These are phyloP conservation scores for Arabidopsis suecica DNA, from an alignment of 345 rosid species.

Conservation along the genomic window DNA sequence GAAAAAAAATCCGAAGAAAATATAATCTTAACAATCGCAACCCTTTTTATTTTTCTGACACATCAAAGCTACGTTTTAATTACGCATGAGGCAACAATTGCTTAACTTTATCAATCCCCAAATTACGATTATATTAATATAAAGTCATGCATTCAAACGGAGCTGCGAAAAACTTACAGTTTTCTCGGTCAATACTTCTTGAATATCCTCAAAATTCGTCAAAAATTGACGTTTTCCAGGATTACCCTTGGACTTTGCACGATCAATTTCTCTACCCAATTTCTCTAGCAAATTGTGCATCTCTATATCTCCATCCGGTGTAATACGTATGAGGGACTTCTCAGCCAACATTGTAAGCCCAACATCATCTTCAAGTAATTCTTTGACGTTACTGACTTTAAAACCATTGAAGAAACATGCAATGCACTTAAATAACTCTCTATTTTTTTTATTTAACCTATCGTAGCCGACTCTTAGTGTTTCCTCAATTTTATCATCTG, in stretches of 20 bases:
- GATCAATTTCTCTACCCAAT: slow-evolving; percentile 35
- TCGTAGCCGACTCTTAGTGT: slow-evolving; percentile 37
- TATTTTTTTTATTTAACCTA: background rate
- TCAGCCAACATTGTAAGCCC: slow-evolving; percentile 9
- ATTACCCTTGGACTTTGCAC: background rate
- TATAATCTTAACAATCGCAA: background rate
- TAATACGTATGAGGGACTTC: slow-evolving; percentile 35
- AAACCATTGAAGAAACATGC: slow-evolving; percentile 38
- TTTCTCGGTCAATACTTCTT: background rate
- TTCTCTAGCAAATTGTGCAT: slow-evolving; percentile 45
- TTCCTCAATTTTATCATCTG: background rate
- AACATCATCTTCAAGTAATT: background rate
- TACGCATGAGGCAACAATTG: background rate
- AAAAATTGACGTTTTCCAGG: slow-evolving; percentile 32
- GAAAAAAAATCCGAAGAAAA: background rate
- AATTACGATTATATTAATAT: background rate
- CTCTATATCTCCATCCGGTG: background rate
- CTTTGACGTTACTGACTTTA: background rate
- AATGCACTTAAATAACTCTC: slow-evolving; percentile 35
- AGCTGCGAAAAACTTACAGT: background rate
- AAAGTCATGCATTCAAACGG: background rate
- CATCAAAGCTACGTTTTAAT: no score
- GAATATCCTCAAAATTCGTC: background rate
- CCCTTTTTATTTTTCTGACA: no score
- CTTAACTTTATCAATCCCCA: background rate